Conservation (phyloP, 2,329 filamentous ascomycete species). For the Diaporthe destruens region DNA sequence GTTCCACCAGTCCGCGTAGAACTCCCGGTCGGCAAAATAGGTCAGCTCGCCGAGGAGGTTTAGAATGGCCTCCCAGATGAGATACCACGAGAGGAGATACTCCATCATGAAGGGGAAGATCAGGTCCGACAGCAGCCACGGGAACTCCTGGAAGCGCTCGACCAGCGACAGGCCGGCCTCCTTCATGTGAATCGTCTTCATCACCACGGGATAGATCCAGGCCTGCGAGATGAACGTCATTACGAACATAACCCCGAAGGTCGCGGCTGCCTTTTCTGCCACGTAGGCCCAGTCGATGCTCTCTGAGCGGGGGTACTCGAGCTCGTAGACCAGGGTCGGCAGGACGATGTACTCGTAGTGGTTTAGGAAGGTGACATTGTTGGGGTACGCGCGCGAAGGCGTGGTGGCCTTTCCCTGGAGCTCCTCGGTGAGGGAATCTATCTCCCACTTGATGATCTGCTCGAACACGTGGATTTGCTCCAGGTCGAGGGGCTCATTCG, state of each 20-base stretch:
- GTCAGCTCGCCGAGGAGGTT: conserved; percentile 84
- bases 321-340: conserved; percentile 83
- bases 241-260: conserved; percentile 79
- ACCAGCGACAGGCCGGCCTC: conserved; percentile 72
- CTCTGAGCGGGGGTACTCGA: conserved; percentile 79
- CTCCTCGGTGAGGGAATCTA: conserved; percentile 74
- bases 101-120: conserved; percentile 85
- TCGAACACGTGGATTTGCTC: conserved; percentile 75
- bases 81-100: conserved; percentile 82
- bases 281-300: conserved; percentile 81
- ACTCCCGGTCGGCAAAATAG: conserved; percentile 80
- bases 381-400: conserved; percentile 69
- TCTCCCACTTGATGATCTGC: conserved; percentile 74
- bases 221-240: conserved; percentile 85
- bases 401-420: conserved; percentile 72
- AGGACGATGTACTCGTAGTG: conserved; percentile 81
- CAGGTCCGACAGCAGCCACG: conserved; percentile 80
- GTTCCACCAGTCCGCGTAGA: conserved; percentile 77
- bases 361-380: conserved; percentile 74
- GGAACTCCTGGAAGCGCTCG: conserved; percentile 75
- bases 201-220: conserved; percentile 82
- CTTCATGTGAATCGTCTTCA: conserved; percentile 75
- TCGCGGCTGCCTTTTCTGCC: conserved; percentile 77
- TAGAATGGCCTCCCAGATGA: conserved; percentile 82
- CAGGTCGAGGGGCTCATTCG: conserved; percentile 68